Base-by-base conservation (phyloP, 352 stramenopile species). In the Pythium monospermum region DNA sequence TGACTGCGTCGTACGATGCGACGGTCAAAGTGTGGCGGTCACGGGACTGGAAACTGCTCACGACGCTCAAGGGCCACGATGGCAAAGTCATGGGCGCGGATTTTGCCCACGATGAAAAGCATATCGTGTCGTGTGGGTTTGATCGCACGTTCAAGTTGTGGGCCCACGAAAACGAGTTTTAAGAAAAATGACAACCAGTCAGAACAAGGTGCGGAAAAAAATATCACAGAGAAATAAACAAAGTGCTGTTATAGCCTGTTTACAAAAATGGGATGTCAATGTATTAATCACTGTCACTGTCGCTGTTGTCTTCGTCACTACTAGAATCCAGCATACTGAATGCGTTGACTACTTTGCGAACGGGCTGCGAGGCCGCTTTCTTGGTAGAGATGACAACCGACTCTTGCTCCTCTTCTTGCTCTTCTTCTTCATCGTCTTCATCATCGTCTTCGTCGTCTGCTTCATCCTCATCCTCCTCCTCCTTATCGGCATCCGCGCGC, bases 41-140 rank as follows among this genome's bases (percentile, higher is more conserved):
- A n/a, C 79, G 94, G 33, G 87, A 98, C 71, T 98, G 90, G 91
- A 88, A 78, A 56, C 76, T 93, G 13, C 61, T 99, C 47, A 64
- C 70, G 7, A 92, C 78, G 33, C 71, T 98, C 28, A 69, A 85
- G 40, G 95, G 91, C 26, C 96, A 98, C 65, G 90, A 97, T 56
- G 94, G 94, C 42, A 98, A 98, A 64, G 83, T 98, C 22, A 98
- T 97, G 85, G 79, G 85, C 5, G 80, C 92, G 11, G 94, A 97
- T 67, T 83, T 98, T 35, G 73, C 94, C 22, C 73, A 73, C 10
- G 85, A 97, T 48, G 88, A 96, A 47, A 86, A 73, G 49, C 85
- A 94, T 59, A 28, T 96, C 22, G 87, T 96, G 13, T 95, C 87
- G 4, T 94, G 82, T 42, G 87, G 86, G 6, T 94, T 94, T 41